These are phyloP conservation scores for Teratosphaeria epicoccoides DNA, from an alignment of 2,329 filamentous ascomycete genomes.

Conservation along the genomic window DNA sequence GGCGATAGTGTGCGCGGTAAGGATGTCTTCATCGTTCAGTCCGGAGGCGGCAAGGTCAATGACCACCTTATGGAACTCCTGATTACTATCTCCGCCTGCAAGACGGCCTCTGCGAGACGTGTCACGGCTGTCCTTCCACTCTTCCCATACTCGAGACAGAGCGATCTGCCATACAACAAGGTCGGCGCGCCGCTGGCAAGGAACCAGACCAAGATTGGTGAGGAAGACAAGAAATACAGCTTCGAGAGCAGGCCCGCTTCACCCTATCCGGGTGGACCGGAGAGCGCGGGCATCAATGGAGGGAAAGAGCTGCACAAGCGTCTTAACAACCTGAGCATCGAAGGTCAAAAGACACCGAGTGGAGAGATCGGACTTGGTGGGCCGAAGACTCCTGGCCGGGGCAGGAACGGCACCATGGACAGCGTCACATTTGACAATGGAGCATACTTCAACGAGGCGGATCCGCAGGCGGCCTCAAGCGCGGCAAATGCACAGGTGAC, in stretches of 20 bases:
- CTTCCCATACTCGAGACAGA: slow-evolving; percentile 94
- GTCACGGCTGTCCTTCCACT: slow-evolving; percentile 90
- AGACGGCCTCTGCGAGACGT: slow-evolving; percentile 79
- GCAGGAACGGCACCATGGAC: slow-evolving; percentile 23
- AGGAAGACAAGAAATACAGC: slow-evolving; percentile 55
- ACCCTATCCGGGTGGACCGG: slow-evolving; percentile 60
- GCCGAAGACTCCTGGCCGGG: slow-evolving; percentile 9
- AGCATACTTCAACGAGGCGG: slow-evolving; percentile 10
- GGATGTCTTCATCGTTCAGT: slow-evolving; percentile 98
- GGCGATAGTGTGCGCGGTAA: slow-evolving; percentile 93
- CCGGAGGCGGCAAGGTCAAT: slow-evolving; percentile 83
- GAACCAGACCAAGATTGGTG: slow-evolving; percentile 46
- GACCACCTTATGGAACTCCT: slow-evolving; percentile 93
- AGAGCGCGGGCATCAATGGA: slow-evolving; percentile 49
- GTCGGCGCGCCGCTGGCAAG: slow-evolving; percentile 76
- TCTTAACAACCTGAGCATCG: slow-evolving; percentile 55
- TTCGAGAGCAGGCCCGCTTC: slow-evolving; percentile 90
- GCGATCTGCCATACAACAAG: slow-evolving; percentile 95
- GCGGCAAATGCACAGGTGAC: slow-evolving; percentile 3
- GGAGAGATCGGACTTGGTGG: slow-evolving; percentile 10
- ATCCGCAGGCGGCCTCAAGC: not conserved
- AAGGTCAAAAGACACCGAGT: slow-evolving; percentile 37
- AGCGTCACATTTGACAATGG: slow-evolving; percentile 18
- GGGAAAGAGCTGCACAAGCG: slow-evolving; percentile 59
- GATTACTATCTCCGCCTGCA: slow-evolving; percentile 98